Evolutionary conservation across 2,329 filamentous ascomycete species (phyloP).

Genomic region (Alternaria alternata): DNA sequence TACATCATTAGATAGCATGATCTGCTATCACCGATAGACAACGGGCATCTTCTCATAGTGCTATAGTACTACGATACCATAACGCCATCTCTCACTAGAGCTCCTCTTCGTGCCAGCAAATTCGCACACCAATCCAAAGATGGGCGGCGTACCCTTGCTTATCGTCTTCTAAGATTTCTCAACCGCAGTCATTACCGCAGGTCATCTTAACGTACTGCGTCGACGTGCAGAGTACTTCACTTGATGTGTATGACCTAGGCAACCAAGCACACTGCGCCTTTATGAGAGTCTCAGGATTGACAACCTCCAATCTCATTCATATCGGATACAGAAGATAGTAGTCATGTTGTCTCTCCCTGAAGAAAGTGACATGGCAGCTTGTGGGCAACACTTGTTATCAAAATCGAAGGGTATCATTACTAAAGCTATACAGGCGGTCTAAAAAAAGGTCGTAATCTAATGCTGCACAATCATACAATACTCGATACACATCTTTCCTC

Average conservation of each 20-base stretch:
- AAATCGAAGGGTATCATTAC: constrained; percentile 2
- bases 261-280: neutral
- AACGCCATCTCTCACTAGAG: neutral
- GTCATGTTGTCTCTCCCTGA: neutral
- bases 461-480: neutral
- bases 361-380: too few relatives aligned
- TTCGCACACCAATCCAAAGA: neutral
- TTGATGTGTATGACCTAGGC: neutral
- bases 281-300: neutral
- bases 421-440: neutral
- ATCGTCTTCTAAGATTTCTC: too few relatives aligned
- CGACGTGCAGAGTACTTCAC: neutral
- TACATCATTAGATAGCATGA: neutral
- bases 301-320: neutral
- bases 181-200: too few relatives aligned
- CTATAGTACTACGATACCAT: neutral
- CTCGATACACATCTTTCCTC: neutral
- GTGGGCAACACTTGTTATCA: neutral
- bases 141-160: too few relatives aligned
- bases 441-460: neutral
- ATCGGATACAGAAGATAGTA: neutral
- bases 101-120: neutral
- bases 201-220: too few relatives aligned
- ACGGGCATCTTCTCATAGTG: neutral
- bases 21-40: neutral